These are phyloP conservation scores for Ascochyta fabae DNA, from an alignment of 2,329 filamentous ascomycete genomes.

Conservation along the genomic window DNA sequence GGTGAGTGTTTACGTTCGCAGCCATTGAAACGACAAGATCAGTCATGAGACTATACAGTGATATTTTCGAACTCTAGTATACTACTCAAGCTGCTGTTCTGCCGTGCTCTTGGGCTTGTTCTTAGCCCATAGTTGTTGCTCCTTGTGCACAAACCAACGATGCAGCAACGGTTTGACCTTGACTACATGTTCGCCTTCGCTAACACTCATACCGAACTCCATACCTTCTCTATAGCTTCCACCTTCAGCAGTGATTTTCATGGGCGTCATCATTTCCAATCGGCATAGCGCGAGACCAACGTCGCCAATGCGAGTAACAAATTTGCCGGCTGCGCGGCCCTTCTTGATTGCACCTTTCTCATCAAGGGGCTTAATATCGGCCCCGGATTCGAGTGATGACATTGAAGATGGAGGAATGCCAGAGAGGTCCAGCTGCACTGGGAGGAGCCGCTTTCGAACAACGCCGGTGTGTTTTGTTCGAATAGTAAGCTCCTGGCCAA, in stretches of 20 bases:
- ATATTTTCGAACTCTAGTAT: background rate
- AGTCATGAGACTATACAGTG: too few species aligned
- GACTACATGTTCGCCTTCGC: conserved; percentile 28
- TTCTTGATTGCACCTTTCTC: conserved; percentile 48
- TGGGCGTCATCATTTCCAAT: conserved; percentile 87
- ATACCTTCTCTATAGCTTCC: conserved; percentile 65
- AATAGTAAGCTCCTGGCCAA: conserved; percentile 96
- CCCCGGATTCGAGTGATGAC: conserved; percentile 42
- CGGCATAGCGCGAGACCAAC: conserved; percentile 86
- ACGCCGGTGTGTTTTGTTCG: conserved; percentile 94
- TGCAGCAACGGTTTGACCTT: conserved; percentile 73
- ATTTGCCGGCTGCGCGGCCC: conserved; percentile 79
- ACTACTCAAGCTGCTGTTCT: background rate
- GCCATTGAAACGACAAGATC: background rate
- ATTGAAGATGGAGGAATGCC: background rate
- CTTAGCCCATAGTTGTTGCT: conserved; percentile 41
- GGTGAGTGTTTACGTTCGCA: background rate
- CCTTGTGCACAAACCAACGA: conserved; percentile 67
- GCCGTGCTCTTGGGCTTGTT: conserved; percentile 19
- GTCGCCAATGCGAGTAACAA: conserved; percentile 80
- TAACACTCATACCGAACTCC: conserved; percentile 51
- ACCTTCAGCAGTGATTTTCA: conserved; percentile 72
- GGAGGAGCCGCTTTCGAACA: conserved; percentile 86
- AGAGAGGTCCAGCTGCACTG: conserved; percentile 71
- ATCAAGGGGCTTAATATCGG: conserved; percentile 62